These are phyloP conservation scores for Teunomyces lycoperdinae DNA, from an alignment of 805 yeast species.

Conservation along the genomic window DNA sequence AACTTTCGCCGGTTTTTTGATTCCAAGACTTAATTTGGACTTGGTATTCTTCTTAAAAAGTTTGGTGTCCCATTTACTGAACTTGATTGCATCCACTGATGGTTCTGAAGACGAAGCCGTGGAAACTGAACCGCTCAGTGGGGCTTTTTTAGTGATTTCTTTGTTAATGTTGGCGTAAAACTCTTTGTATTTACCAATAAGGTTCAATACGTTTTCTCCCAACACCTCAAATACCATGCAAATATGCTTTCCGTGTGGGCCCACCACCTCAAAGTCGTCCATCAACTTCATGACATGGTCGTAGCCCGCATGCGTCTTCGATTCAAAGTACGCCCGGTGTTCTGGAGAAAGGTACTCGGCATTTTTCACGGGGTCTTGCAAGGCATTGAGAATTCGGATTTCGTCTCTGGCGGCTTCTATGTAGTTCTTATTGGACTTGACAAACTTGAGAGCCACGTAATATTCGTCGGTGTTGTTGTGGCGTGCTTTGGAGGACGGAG, in stretches of 20 bases:
- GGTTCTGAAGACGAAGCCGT: neutral
- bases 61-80: slow-evolving; percentile 19
- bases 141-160: slow-evolving; percentile 6
- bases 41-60: slow-evolving; percentile 16
- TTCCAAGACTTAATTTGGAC: slow-evolving; percentile 21
- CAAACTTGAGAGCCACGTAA: slow-evolving; percentile 64
- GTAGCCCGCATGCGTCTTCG: slow-evolving; percentile 11
- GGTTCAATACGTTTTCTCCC: slow-evolving; percentile 56
- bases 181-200: slow-evolving; percentile 47
- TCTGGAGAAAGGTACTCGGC: slow-evolving; percentile 8
- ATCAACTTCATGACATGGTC: slow-evolving; percentile 48
- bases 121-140: neutral
- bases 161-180: slow-evolving; percentile 27
- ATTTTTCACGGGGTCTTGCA: slow-evolving; percentile 17
- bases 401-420: slow-evolving; percentile 67
- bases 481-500: neutral
- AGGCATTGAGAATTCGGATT: slow-evolving; percentile 46
- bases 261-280: slow-evolving; percentile 54
- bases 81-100: slow-evolving; percentile 8
- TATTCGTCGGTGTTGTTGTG: slow-evolving; percentile 19
- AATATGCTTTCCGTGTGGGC: slow-evolving; percentile 63
- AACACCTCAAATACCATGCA: slow-evolving; percentile 67
- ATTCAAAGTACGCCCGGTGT: neutral
- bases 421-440: slow-evolving; percentile 51
- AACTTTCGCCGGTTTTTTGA: slow-evolving; percentile 3